Conservation (phyloP, 345 rosid genomes). For the Gossypium sturtianum region DNA sequence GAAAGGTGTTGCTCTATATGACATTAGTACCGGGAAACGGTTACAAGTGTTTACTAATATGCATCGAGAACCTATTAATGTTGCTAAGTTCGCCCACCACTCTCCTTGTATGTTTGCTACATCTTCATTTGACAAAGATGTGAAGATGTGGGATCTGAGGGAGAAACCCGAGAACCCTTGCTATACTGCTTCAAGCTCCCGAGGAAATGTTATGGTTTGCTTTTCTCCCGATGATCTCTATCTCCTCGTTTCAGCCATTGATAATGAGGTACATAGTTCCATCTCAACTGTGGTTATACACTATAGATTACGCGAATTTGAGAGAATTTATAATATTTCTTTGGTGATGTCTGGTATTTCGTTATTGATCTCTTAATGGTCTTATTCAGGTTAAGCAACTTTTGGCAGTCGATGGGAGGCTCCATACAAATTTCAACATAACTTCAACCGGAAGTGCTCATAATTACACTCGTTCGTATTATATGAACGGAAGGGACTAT, state of each 20-base stretch:
- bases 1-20: slow-evolving; percentile 38
- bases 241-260: slow-evolving; percentile 46
- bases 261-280: slow-evolving; percentile 39
- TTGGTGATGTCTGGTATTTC: not conserved
- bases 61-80: slow-evolving; percentile 50
- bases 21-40: slow-evolving; percentile 30
- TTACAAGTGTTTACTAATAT: slow-evolving; percentile 33
- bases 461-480: slow-evolving; percentile 51
- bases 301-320: not conserved
- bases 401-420: slow-evolving; percentile 44
- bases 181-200: slow-evolving; percentile 42
- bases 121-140: slow-evolving; percentile 46
- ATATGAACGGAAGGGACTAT: slow-evolving; percentile 54
- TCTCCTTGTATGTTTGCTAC: slow-evolving; percentile 46
- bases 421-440: slow-evolving; percentile 38
- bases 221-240: slow-evolving; percentile 48
- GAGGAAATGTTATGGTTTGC: slow-evolving; percentile 54
- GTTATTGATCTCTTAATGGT: not conserved
- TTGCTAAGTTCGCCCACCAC: slow-evolving; percentile 43
- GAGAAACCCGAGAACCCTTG: slow-evolving; percentile 35
- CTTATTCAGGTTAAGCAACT: slow-evolving; percentile 39
- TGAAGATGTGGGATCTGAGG: slow-evolving; percentile 57
- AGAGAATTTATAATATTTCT: not conserved
- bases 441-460: slow-evolving; percentile 42
- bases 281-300: not conserved